These are phyloP conservation scores for Vitis rupestris DNA, from an alignment of 164 flowering plant genomes.

Conservation along the genomic window DNA sequence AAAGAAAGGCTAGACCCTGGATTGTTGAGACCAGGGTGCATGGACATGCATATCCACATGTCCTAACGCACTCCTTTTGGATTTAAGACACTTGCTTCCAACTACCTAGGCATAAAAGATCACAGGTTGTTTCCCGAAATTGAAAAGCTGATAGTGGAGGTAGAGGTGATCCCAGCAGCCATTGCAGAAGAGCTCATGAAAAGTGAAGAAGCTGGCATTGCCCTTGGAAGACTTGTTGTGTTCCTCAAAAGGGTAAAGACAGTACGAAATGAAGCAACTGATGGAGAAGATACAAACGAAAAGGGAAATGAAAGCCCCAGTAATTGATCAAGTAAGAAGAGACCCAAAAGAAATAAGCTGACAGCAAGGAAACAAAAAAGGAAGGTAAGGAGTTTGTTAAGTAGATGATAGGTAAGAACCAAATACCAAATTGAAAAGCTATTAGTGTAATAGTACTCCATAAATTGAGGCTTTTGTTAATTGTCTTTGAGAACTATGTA, in stretches of 20 bases:
- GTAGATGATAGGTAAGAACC: no score
- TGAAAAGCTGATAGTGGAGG: constrained; percentile 10
- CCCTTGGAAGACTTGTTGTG: constrained; percentile 10
- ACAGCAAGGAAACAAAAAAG: no score
- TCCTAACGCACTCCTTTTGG: constrained; percentile 18
- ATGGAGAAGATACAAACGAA: background rate
- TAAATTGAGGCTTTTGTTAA: no score
- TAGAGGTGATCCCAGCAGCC: constrained; percentile 25
- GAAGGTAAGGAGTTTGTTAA: no score
- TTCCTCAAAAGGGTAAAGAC: background rate
- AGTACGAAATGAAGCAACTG: background rate
- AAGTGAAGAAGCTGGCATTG: constrained; percentile 11
- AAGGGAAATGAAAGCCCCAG: background rate
- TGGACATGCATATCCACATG: constrained; percentile 30
- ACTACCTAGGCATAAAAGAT: constrained; percentile 11
- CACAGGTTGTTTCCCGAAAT: constrained; percentile 5
- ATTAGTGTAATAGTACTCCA: no score
- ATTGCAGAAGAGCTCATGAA: constrained; percentile 31
- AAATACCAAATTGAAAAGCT: no score
- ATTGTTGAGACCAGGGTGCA: constrained; percentile 27
- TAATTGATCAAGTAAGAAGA: no score
- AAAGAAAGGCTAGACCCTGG: constrained; percentile 26
- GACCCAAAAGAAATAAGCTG: no score
- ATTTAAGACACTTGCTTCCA: constrained; percentile 22
- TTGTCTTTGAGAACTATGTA: no score